phyloP scores from a whole-genome alignment of 306 rosid species.

The Quercus variabilis region DNA sequence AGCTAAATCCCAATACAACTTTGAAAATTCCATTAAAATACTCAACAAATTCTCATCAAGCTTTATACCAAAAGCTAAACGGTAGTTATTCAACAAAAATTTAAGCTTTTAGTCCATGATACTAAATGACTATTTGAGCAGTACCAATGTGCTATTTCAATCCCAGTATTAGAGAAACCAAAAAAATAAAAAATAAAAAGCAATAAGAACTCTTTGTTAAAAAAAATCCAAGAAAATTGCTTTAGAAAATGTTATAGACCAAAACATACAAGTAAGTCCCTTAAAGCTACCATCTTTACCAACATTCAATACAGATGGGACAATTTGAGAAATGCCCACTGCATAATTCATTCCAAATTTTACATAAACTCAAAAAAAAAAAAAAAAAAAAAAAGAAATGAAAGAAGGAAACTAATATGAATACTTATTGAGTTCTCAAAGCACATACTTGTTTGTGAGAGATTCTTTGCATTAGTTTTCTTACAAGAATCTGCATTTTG shows the following conservation, averaged over 20 bases:
- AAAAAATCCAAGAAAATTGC: neutral
- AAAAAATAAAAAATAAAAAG: neutral
- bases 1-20: neutral
- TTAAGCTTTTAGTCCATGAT: neutral
- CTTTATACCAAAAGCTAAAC: neutral
- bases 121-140: neutral
- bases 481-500: slow-evolving; percentile 50
- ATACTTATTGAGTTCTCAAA: neutral
- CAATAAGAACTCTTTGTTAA: neutral
- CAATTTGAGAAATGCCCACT: neutral
- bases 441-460: slow-evolving; percentile 44
- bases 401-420: neutral
- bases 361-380: neutral
- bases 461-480: slow-evolving; percentile 38
- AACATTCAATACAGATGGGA: neutral
- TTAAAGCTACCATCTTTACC: neutral
- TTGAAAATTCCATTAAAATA: neutral
- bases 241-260: neutral
- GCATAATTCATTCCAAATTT: slow-evolving; percentile 1
- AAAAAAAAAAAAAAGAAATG: neutral
- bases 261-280: neutral
- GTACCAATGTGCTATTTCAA: neutral
- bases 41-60: neutral
- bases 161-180: neutral
- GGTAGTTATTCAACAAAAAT: neutral